Conservation (phyloP, 768 basidiomycete genomes). For the Lentinus tigrinus region DNA sequence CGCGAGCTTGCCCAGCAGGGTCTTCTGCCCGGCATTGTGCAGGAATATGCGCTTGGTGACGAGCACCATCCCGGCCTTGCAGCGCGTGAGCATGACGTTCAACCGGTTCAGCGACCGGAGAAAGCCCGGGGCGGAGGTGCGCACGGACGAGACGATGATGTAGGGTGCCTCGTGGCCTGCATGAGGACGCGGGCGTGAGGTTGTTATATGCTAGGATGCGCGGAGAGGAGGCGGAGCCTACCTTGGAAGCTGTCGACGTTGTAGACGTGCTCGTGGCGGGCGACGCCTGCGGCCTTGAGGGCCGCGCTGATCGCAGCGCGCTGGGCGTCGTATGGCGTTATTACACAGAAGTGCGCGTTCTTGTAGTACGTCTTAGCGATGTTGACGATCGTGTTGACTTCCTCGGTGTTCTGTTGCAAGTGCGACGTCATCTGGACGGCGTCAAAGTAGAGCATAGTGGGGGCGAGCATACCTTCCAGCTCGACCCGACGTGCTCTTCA, state of each 20-base stretch:
- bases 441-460: too few species aligned
- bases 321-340: constrained; percentile 58
- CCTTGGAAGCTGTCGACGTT: constrained; percentile 61
- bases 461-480: constrained; percentile 32
- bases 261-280: constrained; percentile 42
- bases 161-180: constrained; percentile 53
- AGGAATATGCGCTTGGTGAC: constrained; percentile 46
- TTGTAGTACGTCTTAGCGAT: constrained; percentile 44
- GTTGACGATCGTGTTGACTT: constrained; percentile 40
- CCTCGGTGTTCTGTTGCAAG: constrained; percentile 39
- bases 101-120: constrained; percentile 41
- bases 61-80: constrained; percentile 45
- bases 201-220: too few species aligned
- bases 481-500: constrained; percentile 38
- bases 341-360: constrained; percentile 40
- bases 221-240: constrained; percentile 7
- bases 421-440: not conserved
- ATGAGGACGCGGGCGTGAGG: too few species aligned
- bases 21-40: constrained; percentile 23
- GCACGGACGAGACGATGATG: constrained; percentile 49
- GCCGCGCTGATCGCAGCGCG: constrained; percentile 38
- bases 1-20: constrained; percentile 43
- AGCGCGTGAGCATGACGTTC: constrained; percentile 52
- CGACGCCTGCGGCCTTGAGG: constrained; percentile 35
- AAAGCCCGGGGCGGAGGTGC: constrained; percentile 46